phyloP scores from a whole-genome alignment of 2,329 filamentous ascomycete species.

The Celoporthe dispersa region DNA sequence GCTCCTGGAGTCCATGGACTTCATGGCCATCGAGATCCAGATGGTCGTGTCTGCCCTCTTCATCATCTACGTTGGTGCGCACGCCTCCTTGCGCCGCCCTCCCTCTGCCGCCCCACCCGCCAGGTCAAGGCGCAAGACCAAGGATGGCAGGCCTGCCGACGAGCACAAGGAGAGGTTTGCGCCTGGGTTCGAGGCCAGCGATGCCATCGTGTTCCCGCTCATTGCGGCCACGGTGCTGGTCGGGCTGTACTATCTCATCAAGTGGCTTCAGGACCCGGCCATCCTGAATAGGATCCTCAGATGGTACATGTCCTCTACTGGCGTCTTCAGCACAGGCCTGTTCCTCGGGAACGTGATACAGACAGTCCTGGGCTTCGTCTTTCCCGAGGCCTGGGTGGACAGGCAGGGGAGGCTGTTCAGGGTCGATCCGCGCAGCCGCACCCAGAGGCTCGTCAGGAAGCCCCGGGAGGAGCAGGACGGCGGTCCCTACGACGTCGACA shows the following conservation, averaged over 20 bases:
- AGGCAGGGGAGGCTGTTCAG: constrained; percentile 48
- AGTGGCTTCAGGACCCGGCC: constrained; percentile 81
- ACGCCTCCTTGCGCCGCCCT: constrained; percentile 83
- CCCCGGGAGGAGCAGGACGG: neutral
- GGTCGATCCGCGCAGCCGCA: constrained; percentile 47
- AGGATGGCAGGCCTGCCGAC: constrained; percentile 39
- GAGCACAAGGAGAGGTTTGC: constrained; percentile 59
- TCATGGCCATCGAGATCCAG: constrained; percentile 51
- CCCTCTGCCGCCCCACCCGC: constrained; percentile 70
- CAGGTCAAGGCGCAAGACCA: constrained; percentile 46
- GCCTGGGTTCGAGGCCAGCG: constrained; percentile 71
- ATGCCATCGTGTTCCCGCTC: constrained; percentile 84
- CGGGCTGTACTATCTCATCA: constrained; percentile 84
- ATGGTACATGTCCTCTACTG: constrained; percentile 81
- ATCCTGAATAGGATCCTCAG: constrained; percentile 83
- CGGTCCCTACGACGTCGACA: constrained; percentile 35
- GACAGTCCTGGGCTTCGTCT: constrained; percentile 68
- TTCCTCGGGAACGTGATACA: constrained; percentile 75
- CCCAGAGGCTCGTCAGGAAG: constrained; percentile 38
- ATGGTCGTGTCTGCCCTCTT: constrained; percentile 71
- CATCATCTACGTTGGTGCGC: constrained; percentile 82
- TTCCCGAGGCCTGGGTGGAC: constrained; percentile 71
- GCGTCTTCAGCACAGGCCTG: constrained; percentile 75
- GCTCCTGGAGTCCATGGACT: constrained; percentile 35
- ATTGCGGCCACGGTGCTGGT: constrained; percentile 72